These are phyloP conservation scores for Phytophthora colocasiae DNA, from an alignment of 352 stramenopile species.

Conservation along the genomic window DNA sequence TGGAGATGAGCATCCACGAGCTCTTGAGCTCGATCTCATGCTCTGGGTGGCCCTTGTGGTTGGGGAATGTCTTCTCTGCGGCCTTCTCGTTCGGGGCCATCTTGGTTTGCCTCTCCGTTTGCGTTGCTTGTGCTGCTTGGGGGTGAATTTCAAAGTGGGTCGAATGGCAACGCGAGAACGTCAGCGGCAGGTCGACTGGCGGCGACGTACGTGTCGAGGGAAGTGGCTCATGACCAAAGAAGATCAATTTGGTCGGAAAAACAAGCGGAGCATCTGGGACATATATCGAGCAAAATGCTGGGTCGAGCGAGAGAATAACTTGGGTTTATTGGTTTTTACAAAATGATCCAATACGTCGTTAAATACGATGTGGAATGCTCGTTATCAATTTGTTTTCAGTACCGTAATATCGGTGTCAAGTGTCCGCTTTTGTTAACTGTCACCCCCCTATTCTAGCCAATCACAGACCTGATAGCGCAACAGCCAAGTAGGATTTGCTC, in stretches of 20 bases:
- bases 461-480: too few relatives aligned
- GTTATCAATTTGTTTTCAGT: not conserved
- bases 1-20: slow-evolving; percentile 78
- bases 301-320: not conserved
- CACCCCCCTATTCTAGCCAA: too few relatives aligned
- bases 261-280: slow-evolving; percentile 9
- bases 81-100: slow-evolving; percentile 27
- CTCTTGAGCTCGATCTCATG: slow-evolving; percentile 57
- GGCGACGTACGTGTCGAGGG: slow-evolving; percentile 12
- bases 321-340: not conserved
- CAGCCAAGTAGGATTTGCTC: too few relatives aligned
- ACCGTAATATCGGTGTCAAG: too few relatives aligned
- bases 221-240: not conserved
- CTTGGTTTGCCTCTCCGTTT: slow-evolving; percentile 9
- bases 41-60: slow-evolving; percentile 52
- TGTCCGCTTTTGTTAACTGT: too few relatives aligned
- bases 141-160: slow-evolving; percentile 42
- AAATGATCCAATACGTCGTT: not conserved
- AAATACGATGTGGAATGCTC: not conserved
- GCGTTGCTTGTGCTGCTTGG: slow-evolving; percentile 38
- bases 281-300: slow-evolving; percentile 1
- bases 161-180: slow-evolving; percentile 4
- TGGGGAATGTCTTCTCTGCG: slow-evolving; percentile 39
- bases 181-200: slow-evolving; percentile 21
- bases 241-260: slow-evolving; percentile 30